Conservation (phyloP, 2,329 filamentous ascomycete genomes). For the Aspergillus pseudonomiae region DNA sequence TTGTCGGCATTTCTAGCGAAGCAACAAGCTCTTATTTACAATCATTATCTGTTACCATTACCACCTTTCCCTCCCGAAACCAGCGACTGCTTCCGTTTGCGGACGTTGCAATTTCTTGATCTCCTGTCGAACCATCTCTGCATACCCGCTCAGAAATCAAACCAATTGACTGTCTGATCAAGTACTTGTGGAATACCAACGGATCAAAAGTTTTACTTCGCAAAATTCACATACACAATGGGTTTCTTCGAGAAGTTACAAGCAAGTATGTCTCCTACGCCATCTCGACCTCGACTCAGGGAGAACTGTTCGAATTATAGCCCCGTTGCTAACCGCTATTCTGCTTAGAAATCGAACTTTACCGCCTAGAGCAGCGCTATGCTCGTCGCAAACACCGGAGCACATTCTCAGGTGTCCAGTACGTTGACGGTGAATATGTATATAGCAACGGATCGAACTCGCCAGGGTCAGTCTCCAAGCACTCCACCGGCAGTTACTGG, state of each 20-base stretch:
- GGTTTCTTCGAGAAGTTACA: conserved; percentile 55
- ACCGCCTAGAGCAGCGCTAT: conserved; percentile 93
- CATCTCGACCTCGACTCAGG: not conserved
- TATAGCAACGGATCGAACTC: conserved; percentile 56
- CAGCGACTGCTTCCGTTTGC: too few species aligned
- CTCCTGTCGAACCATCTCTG: not conserved
- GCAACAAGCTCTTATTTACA: not conserved
- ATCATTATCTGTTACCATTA: not conserved
- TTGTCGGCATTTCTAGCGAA: not conserved
- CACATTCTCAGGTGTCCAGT: conserved; percentile 85
- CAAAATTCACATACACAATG: conserved; percentile 39
- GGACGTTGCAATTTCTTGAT: not conserved
- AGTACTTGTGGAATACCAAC: not conserved
- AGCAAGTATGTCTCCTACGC: conserved; percentile 45
- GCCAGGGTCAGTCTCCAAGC: conserved; percentile 43
- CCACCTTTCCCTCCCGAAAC: not conserved
- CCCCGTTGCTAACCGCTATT: conserved; percentile 13
- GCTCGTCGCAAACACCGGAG: conserved; percentile 87
- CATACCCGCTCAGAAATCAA: not conserved
- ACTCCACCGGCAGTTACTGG: conserved; percentile 40
- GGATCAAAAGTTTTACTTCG: not conserved
- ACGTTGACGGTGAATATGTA: conserved; percentile 94
- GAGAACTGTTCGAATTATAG: conserved; percentile 2
- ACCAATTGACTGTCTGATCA: not conserved
- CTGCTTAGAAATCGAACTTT: conserved; percentile 73